These are phyloP conservation scores for Wickerhamiella shivajii DNA, from an alignment of 805 yeast genomes.

Conservation along the genomic window DNA sequence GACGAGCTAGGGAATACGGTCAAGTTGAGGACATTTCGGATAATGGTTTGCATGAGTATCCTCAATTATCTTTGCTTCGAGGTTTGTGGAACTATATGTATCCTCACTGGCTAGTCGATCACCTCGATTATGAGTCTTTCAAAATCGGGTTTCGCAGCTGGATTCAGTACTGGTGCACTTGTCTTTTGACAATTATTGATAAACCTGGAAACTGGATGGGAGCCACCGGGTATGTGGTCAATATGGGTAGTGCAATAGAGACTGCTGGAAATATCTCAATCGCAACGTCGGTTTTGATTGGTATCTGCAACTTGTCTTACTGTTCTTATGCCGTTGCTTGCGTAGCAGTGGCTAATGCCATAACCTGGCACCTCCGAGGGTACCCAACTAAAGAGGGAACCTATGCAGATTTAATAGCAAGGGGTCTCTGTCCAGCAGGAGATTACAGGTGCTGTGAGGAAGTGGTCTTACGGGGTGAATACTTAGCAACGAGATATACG, in stretches of 20 bases:
- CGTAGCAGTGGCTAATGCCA: conserved; percentile 12
- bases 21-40: too few species aligned
- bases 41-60: too few species aligned
- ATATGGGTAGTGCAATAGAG: conserved; percentile 13
- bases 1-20: too few species aligned
- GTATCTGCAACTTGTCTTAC: conserved; percentile 3
- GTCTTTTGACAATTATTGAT: conserved; percentile 12
- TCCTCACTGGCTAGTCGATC: conserved; percentile 14
- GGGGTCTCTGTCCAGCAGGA: conserved; percentile 12
- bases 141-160: conserved; percentile 17
- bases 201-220: conserved; percentile 15
- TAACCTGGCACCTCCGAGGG: conserved; percentile 13
- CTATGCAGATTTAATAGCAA: conserved; percentile 4
- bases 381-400: conserved; percentile 9
- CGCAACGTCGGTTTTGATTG: conserved; percentile 7
- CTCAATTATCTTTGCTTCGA: too few species aligned
- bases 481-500: conserved; percentile 13
- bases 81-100: neutral
- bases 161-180: conserved; percentile 14
- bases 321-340: conserved; percentile 4
- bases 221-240: conserved; percentile 13
- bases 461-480: conserved; percentile 13
- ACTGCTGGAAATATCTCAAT: conserved; percentile 17
- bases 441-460: conserved; percentile 11
- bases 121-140: conserved; percentile 16